Conservation (phyloP, 140 eudicot species). For the Anethum foeniculum region DNA sequence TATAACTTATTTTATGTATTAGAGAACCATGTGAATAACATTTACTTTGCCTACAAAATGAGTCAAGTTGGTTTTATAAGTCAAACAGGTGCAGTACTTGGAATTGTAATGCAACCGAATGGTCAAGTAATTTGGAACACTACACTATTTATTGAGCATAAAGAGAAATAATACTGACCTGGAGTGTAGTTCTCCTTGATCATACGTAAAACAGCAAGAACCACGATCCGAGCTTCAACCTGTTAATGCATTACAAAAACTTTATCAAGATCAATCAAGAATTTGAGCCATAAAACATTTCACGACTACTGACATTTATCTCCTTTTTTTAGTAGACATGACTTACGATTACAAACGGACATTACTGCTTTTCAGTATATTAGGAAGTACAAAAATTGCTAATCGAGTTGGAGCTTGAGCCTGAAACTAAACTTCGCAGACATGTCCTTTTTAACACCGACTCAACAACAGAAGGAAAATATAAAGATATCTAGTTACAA, state of each 20-base stretch:
- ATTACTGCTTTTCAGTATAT: not conserved
- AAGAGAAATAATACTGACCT: conserved; percentile 34
- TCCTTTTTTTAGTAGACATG: not conserved
- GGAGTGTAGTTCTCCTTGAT: conserved; percentile 62
- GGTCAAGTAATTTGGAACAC: conserved; percentile 1
- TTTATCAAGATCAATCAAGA: conserved; percentile 4
- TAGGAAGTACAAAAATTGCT: not conserved
- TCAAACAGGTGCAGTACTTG: not conserved
- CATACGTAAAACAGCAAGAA: conserved; percentile 86
- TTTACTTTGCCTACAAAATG: not conserved
- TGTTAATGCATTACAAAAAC: conserved; percentile 23
- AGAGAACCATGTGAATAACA: not conserved
- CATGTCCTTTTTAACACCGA: not conserved
- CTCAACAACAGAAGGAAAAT: not conserved
- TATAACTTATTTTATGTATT: not conserved
- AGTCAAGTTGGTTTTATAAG: not conserved
- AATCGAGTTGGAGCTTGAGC: not conserved
- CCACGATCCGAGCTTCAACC: conserved; percentile 93
- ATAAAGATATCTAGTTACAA: not conserved
- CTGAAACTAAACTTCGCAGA: not conserved
- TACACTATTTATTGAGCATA: not conserved
- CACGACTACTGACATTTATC: not conserved
- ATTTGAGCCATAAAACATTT: not conserved
- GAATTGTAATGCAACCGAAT: not conserved
- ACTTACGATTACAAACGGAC: not conserved